Evolutionary conservation across 495 filamentous ascomycete species (phyloP), one percentile per base, ranked within the genome.

Genomic region (Pseudoneurospora amorphoporcata): DNA sequence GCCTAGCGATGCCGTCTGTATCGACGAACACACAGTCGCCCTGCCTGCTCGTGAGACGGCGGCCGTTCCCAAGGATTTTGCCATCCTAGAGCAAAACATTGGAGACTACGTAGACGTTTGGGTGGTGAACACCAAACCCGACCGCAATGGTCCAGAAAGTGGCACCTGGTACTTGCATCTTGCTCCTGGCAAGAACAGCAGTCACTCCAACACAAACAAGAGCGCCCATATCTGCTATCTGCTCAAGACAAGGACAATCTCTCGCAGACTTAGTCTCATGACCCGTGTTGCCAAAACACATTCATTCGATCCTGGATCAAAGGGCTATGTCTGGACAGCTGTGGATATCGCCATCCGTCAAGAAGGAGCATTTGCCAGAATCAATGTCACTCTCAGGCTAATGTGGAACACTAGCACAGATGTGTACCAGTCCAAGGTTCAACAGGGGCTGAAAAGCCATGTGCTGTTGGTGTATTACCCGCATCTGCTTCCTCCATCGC

Each of bases 401-500:
- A 29, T 71, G 35, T 81, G 78, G 79, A 80, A 76, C 42, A 72
- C 76, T 29, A 76, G 72, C 8, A 10, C 19, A 8, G 69, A 65
- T n/a, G 17, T 76, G 12, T 75, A 65, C 35, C 68, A 68, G 2
- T 68, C 75, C 4, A 61, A 19, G 5, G 39, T 72, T 3, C 75
- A 79, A 53, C 75, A 76, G 19, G 35, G 68, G 8, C 40, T 81
- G 32, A 73, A 75, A 19, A 72, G 74, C 2, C 39, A 38, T 8
- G 72, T 79, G 23, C 29, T 84, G 23, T 23, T 68, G 14, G 73
- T 65, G 4, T 84, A 80, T 75, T 80, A 77, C 40, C 79, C 79
- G 16, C 68, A 72, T 3, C 9, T 77, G 23, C 32, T 53, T 1
- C 19, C 68, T 17, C 40, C n/a, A n/a, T 37, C 45, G 16, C 37